Evolutionary conservation across 257 asterid genomes (phyloP).

Genomic region (Phtheirospermum japonicum): DNA sequence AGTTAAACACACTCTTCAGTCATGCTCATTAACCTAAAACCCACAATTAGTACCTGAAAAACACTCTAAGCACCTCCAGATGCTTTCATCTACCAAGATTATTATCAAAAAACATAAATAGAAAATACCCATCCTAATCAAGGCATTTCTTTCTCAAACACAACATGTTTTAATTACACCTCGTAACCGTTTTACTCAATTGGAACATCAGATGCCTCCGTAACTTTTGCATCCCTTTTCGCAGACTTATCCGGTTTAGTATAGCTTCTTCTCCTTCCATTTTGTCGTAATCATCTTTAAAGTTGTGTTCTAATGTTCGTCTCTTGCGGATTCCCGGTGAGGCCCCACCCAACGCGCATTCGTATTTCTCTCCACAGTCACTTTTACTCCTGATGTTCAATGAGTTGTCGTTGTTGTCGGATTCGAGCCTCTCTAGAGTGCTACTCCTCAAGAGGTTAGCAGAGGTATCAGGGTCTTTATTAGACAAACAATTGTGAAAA

Average conservation of each 20-base stretch:
- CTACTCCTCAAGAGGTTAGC: conserved; percentile 30
- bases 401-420: conserved; percentile 20
- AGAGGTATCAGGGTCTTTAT: conserved; percentile 8
- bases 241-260: conserved; percentile 40
- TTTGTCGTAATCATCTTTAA: conserved; percentile 42
- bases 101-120: too few relatives aligned
- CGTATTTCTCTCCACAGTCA: conserved; percentile 37
- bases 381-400: conserved; percentile 34
- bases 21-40: too few relatives aligned
- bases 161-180: neutral
- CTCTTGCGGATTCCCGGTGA: conserved; percentile 36
- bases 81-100: too few relatives aligned
- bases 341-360: conserved; percentile 18
- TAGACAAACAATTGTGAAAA: conserved; percentile 19
- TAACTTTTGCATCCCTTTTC: conserved; percentile 56
- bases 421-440: conserved; percentile 34
- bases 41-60: too few relatives aligned
- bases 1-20: too few relatives aligned
- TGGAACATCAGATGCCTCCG: conserved; percentile 66
- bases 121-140: too few relatives aligned
- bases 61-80: too few relatives aligned
- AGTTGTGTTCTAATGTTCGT: conserved; percentile 39
- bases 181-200: conserved; percentile 48
- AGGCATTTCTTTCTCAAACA: neutral
- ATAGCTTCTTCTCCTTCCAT: conserved; percentile 58